Evolutionary conservation across 345 rosid genomes (phyloP).

Genomic region (Nephelium lappaceum): DNA sequence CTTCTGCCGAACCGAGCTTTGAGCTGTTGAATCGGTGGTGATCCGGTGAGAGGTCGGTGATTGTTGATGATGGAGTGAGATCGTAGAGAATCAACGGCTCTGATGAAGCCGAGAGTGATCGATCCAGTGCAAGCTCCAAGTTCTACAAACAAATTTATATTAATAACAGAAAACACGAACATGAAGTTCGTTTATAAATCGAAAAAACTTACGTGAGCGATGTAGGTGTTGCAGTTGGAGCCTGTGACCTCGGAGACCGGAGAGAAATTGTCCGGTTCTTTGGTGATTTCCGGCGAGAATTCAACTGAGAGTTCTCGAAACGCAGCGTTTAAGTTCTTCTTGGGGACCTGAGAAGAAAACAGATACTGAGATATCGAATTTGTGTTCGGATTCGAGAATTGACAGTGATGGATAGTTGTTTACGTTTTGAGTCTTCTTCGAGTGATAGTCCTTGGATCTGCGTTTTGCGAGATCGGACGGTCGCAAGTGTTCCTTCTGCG

Average conservation of each 20-base stretch:
- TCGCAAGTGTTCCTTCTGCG: slow-evolving; percentile 23
- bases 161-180: not conserved
- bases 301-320: slow-evolving; percentile 16
- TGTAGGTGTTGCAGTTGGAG: not conserved
- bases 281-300: slow-evolving; percentile 16
- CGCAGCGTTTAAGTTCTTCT: slow-evolving; percentile 31
- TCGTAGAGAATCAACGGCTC: slow-evolving; percentile 12
- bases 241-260: slow-evolving; percentile 23
- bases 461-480: slow-evolving; percentile 15
- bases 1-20: slow-evolving; percentile 22
- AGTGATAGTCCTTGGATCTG: slow-evolving; percentile 24
- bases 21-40: slow-evolving; percentile 4
- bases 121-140: slow-evolving; percentile 5
- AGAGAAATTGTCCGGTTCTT: slow-evolving; percentile 26
- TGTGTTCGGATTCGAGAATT: not conserved
- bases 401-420: not conserved
- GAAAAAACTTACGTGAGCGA: slow-evolving; percentile 23
- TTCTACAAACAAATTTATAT: slow-evolving; percentile 20
- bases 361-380: not conserved
- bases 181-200: not conserved
- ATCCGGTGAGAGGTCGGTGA: slow-evolving; percentile 17
- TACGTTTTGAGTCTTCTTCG: slow-evolving; percentile 34
- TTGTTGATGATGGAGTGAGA: slow-evolving; percentile 20
- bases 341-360: slow-evolving; percentile 17
- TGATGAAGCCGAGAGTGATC: slow-evolving; percentile 12